These are phyloP conservation scores for Penicillium maclennaniae DNA, from an alignment of 495 filamentous ascomycete genomes.

Conservation along the genomic window DNA sequence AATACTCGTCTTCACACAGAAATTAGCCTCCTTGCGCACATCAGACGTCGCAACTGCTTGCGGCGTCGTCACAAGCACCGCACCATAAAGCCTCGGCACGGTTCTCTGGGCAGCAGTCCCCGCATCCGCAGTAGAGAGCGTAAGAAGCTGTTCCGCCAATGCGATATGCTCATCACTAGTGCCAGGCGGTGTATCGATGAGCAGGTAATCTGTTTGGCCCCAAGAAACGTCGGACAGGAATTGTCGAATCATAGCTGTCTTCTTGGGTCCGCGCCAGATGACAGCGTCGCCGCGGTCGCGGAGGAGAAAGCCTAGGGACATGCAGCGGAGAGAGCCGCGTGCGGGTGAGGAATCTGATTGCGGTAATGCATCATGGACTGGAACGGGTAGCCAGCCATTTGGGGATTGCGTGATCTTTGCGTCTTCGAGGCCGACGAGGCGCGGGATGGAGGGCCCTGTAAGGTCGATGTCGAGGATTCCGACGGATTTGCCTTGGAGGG, in stretches of 20 bases:
- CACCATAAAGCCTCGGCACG: slow-evolving; percentile 61
- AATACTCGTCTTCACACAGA: slow-evolving; percentile 83
- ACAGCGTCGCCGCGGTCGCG: slow-evolving; percentile 80
- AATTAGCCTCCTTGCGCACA: slow-evolving; percentile 94
- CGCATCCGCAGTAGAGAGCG: slow-evolving; percentile 38
- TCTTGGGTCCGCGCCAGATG: slow-evolving; percentile 96
- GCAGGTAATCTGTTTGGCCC: slow-evolving; percentile 79
- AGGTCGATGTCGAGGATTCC: slow-evolving; percentile 96
- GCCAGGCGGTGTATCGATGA: slow-evolving; percentile 94
- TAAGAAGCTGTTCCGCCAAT: slow-evolving; percentile 78
- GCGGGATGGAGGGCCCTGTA: slow-evolving; percentile 92
- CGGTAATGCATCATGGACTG: slow-evolving; percentile 57
- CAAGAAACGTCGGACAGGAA: slow-evolving; percentile 92
- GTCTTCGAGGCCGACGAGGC: slow-evolving; percentile 83
- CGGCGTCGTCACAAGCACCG: slow-evolving; percentile 92
- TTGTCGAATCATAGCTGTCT: slow-evolving; percentile 97
- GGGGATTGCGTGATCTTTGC: slow-evolving; percentile 86
- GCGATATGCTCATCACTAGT: slow-evolving; percentile 98
- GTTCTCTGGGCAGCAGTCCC: slow-evolving; percentile 14
- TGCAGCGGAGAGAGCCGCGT: slow-evolving; percentile 70
- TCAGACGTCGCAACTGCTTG: slow-evolving; percentile 92
- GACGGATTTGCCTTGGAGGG: slow-evolving; percentile 76
- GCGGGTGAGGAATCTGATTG: slow-evolving; percentile 8
- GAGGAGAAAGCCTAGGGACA: slow-evolving; percentile 91
- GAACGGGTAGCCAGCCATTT: slow-evolving; percentile 84